These are phyloP conservation scores for Talaromyces nanjingensis DNA, from an alignment of 495 filamentous ascomycete genomes.

Conservation along the genomic window DNA sequence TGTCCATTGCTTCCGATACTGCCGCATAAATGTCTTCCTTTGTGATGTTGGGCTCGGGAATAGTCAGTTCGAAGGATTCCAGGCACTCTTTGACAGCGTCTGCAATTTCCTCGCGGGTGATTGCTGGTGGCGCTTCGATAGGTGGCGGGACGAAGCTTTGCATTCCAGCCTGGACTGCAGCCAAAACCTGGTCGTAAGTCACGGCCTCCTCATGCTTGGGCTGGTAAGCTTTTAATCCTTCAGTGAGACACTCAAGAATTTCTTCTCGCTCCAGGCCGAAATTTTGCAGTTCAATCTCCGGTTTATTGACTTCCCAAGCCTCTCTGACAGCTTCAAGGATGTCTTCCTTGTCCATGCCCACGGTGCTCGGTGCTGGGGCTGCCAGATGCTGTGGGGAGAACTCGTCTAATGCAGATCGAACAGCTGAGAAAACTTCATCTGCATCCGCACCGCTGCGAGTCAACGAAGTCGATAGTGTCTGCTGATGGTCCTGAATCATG, in stretches of 20 bases:
- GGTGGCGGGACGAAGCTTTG: conserved; percentile 68
- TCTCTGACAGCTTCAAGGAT: conserved; percentile 80
- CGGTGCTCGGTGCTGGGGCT: conserved; percentile 22
- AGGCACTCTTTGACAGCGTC: conserved; percentile 70
- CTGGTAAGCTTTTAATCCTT: conserved; percentile 73
- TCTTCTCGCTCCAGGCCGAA: conserved; percentile 85
- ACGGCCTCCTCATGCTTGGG: conserved; percentile 50
- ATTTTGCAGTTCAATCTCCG: conserved; percentile 82
- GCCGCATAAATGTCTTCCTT: conserved; percentile 20
- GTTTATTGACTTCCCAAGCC: conserved; percentile 86
- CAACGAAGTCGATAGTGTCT: conserved; percentile 49
- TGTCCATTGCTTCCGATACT: conserved; percentile 7
- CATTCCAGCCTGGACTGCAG: conserved; percentile 74
- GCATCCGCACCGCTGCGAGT: conserved; percentile 55
- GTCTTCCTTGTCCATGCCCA: conserved; percentile 61
- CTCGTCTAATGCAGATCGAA: conserved; percentile 72
- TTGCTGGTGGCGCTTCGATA: conserved; percentile 54
- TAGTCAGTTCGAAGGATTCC: conserved; percentile 63
- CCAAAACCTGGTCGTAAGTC: conserved; percentile 70
- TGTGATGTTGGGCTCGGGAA: conserved; percentile 29
- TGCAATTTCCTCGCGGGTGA: conserved; percentile 72
- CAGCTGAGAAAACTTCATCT: conserved; percentile 72
- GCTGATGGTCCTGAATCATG: conserved; percentile 65
- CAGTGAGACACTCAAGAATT: conserved; percentile 72
- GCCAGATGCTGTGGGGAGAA: conserved; percentile 33